These are phyloP conservation scores for Ganoderma leucocontextum DNA, from an alignment of 1,284 basidiomycete species.

Conservation along the genomic window DNA sequence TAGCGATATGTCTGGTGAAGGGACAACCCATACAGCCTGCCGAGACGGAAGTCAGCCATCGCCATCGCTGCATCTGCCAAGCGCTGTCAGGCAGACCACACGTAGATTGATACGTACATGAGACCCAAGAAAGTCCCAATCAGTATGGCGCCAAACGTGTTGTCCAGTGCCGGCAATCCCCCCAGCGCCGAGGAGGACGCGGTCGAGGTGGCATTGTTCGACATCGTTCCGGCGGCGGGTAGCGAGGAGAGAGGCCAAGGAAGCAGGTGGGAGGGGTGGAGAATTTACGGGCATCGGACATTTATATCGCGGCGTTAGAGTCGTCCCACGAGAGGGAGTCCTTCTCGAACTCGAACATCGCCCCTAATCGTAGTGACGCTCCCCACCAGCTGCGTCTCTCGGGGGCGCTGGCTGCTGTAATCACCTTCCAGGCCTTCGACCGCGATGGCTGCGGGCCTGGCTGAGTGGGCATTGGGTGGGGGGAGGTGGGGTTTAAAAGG, in stretches of 20 bases:
- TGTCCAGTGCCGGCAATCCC: constrained; percentile 1
- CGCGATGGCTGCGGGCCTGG: not conserved
- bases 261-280: not conserved
- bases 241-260: not conserved
- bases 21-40: constrained; percentile 24
- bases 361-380: not conserved
- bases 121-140: constrained; percentile 13
- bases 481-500: not conserved
- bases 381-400: not conserved
- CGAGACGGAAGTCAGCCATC: not conserved
- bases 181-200: not conserved
- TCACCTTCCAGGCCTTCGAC: not conserved
- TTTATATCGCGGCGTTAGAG: not conserved
- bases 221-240: not conserved
- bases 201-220: not conserved
- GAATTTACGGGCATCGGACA: not conserved
- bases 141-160: constrained; percentile 17
- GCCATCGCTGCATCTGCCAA: not conserved
- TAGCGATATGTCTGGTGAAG: constrained; percentile 27
- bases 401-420: not conserved
- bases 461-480: not conserved
- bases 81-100: not conserved
- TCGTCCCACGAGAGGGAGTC: not conserved
- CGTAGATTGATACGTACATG: constrained; percentile 7
- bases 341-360: constrained; percentile 1